Base-by-base conservation (phyloP, 306 rosid species). In the Oemleria cerasiformis region DNA sequence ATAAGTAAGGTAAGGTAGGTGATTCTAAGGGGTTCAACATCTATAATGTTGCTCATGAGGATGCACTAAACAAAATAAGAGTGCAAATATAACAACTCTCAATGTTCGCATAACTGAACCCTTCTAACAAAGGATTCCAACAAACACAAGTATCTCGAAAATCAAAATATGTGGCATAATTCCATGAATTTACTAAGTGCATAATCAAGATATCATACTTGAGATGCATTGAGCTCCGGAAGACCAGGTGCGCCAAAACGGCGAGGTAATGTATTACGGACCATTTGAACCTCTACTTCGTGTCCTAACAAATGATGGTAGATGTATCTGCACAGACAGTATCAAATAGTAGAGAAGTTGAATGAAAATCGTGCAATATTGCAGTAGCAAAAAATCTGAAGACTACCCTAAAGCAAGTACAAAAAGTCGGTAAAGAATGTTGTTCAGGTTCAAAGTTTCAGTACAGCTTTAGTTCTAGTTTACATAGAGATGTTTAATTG, bases 201-300 rank as follows among this genome's bases (percentile, higher is more conserved):
- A 73, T 51, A n/a, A 72, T 73, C 49, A 80, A 55, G 50, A 73
- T 19, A 44, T 49, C 87, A 82, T 88, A 95, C 99, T 73, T 95
- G 99, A 73, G 99, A 95, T 59, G 99, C 99, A 86, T 95, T 95
- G 73, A 95, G 94, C 79, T 95, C 99, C 0, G 99, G 99, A 77
- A 95, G 96, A 70, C 99, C 99, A 0, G 97, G 99, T 20, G 99
- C 99, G 65, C 99, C 99, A 84, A 95, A 92, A 47, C 99, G 97
- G 44, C 97, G 96, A 73, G 99, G 99, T 67, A 95, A 79, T 20
- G 99, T 81, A 77, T 95, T 95, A 61, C 99, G 99, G 75, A 95
- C 96, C 99, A 92, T 88, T 80, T 95, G 99, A 75, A 88, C 96
- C 88, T 95, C 99, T 69, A 95, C 99, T 85, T 95, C 97, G 74